Conservation (phyloP, 208 protist species). For the Leishmania martiniquensis region DNA sequence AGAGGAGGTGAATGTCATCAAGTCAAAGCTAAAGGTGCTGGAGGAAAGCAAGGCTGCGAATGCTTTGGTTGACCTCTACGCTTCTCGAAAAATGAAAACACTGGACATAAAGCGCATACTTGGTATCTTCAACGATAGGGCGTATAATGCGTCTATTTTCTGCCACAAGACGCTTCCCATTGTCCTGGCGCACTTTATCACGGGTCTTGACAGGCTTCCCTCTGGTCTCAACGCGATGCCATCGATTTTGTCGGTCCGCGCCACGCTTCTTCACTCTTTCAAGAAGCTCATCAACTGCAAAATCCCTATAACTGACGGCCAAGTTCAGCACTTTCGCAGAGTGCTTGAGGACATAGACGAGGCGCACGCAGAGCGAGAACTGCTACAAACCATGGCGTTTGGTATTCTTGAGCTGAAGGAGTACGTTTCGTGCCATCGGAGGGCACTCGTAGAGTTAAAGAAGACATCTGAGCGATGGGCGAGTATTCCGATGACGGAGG, state of each 20-base stretch:
- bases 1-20: constrained; percentile 40
- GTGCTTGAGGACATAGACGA: constrained; percentile 81
- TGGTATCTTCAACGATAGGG: constrained; percentile 45
- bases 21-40: constrained; percentile 47
- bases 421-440: constrained; percentile 63
- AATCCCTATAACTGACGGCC: constrained; percentile 56
- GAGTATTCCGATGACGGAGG: constrained; percentile 36
- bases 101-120: constrained; percentile 62
- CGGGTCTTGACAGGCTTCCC: constrained; percentile 73
- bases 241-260: constrained; percentile 66
- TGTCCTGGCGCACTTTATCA: constrained; percentile 72
- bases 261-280: constrained; percentile 81
- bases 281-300: constrained; percentile 65
- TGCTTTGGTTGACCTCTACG: constrained; percentile 65
- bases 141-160: constrained; percentile 63
- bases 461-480: constrained; percentile 38
- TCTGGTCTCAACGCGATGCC: constrained; percentile 88
- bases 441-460: constrained; percentile 59
- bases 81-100: constrained; percentile 48
- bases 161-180: constrained; percentile 87
- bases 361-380: constrained; percentile 57
- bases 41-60: constrained; percentile 68
- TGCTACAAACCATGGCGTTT: constrained; percentile 77
- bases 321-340: constrained; percentile 52
- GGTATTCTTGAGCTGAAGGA: constrained; percentile 87